Evolutionary conservation across 768 basidiomycete species (phyloP), one percentile per base, ranked within the genome.

Genomic region (Galerina sulciceps): DNA sequence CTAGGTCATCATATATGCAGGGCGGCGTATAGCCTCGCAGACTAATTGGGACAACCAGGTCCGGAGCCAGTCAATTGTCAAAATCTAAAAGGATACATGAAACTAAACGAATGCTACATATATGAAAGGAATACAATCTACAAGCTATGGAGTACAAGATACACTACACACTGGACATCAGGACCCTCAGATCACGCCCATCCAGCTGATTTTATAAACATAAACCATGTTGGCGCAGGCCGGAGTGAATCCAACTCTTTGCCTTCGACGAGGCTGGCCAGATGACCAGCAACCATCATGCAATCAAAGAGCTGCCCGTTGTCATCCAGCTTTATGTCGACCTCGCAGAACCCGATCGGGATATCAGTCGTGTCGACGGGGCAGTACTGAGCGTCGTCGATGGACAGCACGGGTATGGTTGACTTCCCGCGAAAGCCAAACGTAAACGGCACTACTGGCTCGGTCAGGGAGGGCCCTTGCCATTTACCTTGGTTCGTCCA

Each of bases 191-290:
- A 31, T 31, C 26, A 31, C 26, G 26, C 26, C 26, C 26, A 31
- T 31, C 26, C 26, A 31, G 26, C 47, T 48, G n/a, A 36, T 47
- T 61, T 63, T 22, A 63, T 40, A 36, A 64, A 65, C 61, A 68
- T 68, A 42, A 66, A 68, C 65, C 67, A 65, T n/a, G 57, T 52
- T 9, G 65, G 62, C 5, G 48, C 47, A 34, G 64, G 66, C 17
- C 50, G 57, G 18, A 69, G 36, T 3, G 60, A 62, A 41, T 65
- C 64, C 20, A 22, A 14, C 11, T 46, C 10, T 14, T 55, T 13
- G 3, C 60, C 60, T 10, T 49, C 53, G 17, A 63, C 34, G 1
- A 31, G 34, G n/a, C 52, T 51, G 6, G 60, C 57, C 37, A 64
- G 18, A 60, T 67, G 65, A 10, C 65, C 63, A 3, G 59, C 49